Base-by-base conservation (phyloP, 2,329 filamentous ascomycete species). In the Podosphaera fusca region DNA sequence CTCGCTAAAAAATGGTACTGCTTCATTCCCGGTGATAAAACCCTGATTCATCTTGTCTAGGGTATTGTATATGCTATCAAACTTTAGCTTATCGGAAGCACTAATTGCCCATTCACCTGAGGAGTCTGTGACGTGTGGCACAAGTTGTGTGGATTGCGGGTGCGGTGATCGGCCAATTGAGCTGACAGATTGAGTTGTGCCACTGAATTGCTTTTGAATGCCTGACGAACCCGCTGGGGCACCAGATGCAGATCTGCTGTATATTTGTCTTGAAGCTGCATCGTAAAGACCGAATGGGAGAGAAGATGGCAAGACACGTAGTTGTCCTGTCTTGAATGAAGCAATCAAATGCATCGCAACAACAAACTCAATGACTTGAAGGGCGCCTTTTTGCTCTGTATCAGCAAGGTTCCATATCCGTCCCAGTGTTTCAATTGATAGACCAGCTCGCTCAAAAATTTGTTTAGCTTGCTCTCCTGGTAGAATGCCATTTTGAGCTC, bases 291-390 rank as follows among this genome's bases (percentile, higher is more conserved):
- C 85, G 10, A 86, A 81, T 4, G 92, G 92, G 1, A 98, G 77
- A 33, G 84, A 79, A 59, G 74, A 84, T 1, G 92, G 92, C 58
- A 96, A 75, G 29, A 78, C 81, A 61, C 87, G 82, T 68, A 98
- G 77, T 35, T 81, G 76, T 30, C 88, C 85, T 10, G 82, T 84
- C 74, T 94, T 95, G 71, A 87, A 87, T 10, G 88, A 95, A 12
- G 87, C 90, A 60, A 98, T 76, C 59, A 98, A 74, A 69, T 98
- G 92, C 92, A 98, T 98, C 51, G 92, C 92, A 66, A 98, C 94
- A 67, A 95, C 85, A 68, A 98, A 98, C 65, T 96, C 92, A 12
- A 88, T 90, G 64, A 82, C 76, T 58, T 89, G 85, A 40, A 98
- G 75, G 36, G 84, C 81, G 55, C 92, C 92, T 56, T 89, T 81